Evolutionary conservation across 495 filamentous ascomycete genomes (phyloP), one percentile per base, ranked within the genome.

Genomic region (Umbilicaria muhlenbergii): DNA sequence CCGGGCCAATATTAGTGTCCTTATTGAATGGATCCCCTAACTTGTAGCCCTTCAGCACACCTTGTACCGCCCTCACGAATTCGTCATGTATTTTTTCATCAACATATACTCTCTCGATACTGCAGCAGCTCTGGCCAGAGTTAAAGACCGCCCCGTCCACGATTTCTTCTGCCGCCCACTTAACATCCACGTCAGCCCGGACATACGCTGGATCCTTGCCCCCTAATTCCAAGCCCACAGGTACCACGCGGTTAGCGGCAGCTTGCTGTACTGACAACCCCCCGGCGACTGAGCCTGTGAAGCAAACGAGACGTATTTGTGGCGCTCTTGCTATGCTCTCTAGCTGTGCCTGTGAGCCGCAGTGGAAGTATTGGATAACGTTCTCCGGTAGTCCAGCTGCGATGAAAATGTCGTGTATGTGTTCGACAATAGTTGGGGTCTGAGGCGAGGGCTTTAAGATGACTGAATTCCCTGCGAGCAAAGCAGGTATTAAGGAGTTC

Each of bases 71-170:
- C 32, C 70, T 63, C n/a, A 94, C 64, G 51, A 95, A 92, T 11
- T 72, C 53, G 43, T 89, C 83, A 55, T 94, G 77, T 44, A 96
- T 73, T 42, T 71, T 77, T 42, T 83, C 83, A 49, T 88, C 79
- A 2, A 94, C 91, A 50, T 96, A 96, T 6, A 98, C 77, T 19
- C 91, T 72, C 65, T 95, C 91, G 39, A 96, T 72, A 5, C 82
- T 78, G 62, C 91, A 96, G 67, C 91, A 98, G 53, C 86, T 94
- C 61, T 98, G 91, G 16, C 91, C 91, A 28, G 85, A 92, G 63
- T 95, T 98, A 69, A 95, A 98, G 34, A 98, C 67, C 3, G 88
- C 86, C 3, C 89, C 86, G 53, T 94, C 88, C 24, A 94, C 83
- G 46, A 94, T 85, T 60, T 93, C 85, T 53, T 83, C 85, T 1